Percentiles rank a stretch among this genome's conserved stretches.
Evolutionary conservation across 257 asterid species (phyloP).

Genomic region (Rehmannia glutinosa): DNA sequence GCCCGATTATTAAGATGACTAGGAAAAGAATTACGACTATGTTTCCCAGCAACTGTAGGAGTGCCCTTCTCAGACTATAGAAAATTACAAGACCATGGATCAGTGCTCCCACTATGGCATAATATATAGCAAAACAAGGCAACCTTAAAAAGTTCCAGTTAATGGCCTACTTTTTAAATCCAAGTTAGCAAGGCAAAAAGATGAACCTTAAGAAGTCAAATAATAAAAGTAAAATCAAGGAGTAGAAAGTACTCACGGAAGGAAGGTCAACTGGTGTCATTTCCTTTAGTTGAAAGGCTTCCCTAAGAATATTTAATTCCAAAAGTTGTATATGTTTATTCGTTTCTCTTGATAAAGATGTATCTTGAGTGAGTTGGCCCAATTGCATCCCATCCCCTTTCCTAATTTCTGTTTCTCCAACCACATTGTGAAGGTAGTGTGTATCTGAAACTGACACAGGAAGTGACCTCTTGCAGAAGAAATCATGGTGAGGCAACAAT

Average conservation of each 20-base stretch:
- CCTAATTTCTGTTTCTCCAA: slow-evolving; percentile 42
- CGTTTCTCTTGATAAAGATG: slow-evolving; percentile 15
- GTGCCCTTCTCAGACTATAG: slow-evolving; percentile 63
- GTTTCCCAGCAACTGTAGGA: slow-evolving; percentile 57
- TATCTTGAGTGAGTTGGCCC: slow-evolving; percentile 29
- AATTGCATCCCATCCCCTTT: slow-evolving; percentile 56
- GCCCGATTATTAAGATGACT: no score
- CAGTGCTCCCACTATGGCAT: slow-evolving; percentile 5
- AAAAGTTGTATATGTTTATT: slow-evolving; percentile 24
- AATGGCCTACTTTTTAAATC: neutral
- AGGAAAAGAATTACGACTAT: no score
- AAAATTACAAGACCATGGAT: slow-evolving; percentile 16
- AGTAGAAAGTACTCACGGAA: slow-evolving; percentile 25
- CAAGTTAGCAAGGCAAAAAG: neutral
- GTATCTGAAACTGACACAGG: slow-evolving; percentile 36
- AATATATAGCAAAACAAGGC: neutral
- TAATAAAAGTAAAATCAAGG: no score
- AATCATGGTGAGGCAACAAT: slow-evolving; percentile 38
- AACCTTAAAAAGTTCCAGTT: neutral
- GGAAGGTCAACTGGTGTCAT: slow-evolving; percentile 24
- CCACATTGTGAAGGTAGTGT: no score
- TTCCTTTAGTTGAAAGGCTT: slow-evolving; percentile 40
- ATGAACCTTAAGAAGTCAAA: no score
- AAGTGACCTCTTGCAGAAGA: slow-evolving; percentile 44
- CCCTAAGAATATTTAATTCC: slow-evolving; percentile 36